A percentile compares a stretch with the other conserved stretches of the same genome.
phyloP scores from a whole-genome alignment of 2,329 filamentous ascomycete species.

The Nemania bipapillata region DNA sequence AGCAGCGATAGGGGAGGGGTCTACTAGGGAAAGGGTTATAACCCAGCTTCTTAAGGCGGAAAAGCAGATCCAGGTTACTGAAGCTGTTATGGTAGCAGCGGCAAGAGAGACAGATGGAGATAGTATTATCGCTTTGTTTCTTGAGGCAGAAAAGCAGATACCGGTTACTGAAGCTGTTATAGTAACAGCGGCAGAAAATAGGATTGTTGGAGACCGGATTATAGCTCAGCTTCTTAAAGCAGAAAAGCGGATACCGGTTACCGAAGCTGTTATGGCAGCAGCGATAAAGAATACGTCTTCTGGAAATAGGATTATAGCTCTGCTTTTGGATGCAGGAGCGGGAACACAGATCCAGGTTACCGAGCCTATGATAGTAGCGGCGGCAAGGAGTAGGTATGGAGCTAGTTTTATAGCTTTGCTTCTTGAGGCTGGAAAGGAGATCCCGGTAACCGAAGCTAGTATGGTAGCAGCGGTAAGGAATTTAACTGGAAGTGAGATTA shows the following conservation, averaged over 20 bases:
- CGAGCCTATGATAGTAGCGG: no score
- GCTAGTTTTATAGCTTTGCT: no score
- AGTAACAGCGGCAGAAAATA: neutral
- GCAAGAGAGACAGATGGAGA: neutral
- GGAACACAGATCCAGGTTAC: no score
- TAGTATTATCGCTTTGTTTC: neutral
- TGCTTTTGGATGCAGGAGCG: no score
- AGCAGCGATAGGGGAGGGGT: no score
- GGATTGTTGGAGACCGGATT: neutral
- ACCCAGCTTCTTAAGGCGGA: neutral
- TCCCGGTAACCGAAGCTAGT: no score
- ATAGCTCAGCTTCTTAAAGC: neutral
- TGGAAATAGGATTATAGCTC: no score
- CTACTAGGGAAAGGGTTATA: no score
- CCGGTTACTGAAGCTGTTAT: neutral
- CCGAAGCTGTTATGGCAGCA: conserved; percentile 1
- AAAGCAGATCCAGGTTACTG: neutral
- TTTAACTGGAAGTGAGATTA: no score
- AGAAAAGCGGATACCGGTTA: neutral
- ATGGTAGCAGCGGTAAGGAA: no score
- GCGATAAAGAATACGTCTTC: neutral
- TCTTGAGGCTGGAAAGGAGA: neutral
- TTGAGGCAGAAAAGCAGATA: neutral
- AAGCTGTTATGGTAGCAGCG: neutral
- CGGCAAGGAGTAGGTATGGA: no score